Evolutionary conservation across 2,329 filamentous ascomycete genomes (phyloP).

Genomic region (Exophiala xenobiotica): DNA sequence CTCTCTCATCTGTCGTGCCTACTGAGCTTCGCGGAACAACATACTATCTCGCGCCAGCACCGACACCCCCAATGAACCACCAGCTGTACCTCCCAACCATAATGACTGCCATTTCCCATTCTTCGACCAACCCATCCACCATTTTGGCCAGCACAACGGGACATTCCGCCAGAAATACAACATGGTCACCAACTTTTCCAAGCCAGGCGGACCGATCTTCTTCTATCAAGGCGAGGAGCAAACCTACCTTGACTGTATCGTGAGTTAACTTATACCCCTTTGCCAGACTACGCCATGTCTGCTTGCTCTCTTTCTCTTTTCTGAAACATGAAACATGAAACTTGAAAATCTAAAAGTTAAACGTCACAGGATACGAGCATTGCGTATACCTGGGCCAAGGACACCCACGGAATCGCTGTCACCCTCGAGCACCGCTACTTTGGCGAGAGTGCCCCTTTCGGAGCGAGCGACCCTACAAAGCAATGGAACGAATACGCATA

Average conservation of each 20-base stretch:
- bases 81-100: not conserved
- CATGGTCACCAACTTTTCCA: slow-evolving; percentile 4
- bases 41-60: too few relatives aligned
- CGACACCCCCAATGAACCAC: not conserved
- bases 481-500: not conserved
- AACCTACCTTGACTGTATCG: not conserved
- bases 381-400: slow-evolving; percentile 3
- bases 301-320: too few relatives aligned
- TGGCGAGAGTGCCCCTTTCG: slow-evolving; percentile 6
- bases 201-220: slow-evolving; percentile 9
- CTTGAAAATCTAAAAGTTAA: too few relatives aligned
- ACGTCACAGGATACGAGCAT: not conserved
- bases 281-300: too few relatives aligned
- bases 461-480: slow-evolving; percentile 1
- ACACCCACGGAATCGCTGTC: slow-evolving; percentile 4
- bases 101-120: not conserved
- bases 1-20: too few relatives aligned
- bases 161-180: slow-evolving; percentile 7
- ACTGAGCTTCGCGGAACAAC: too few relatives aligned
- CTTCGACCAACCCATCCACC: slow-evolving; percentile 11
- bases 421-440: slow-evolving; percentile 11
- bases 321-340: too few relatives aligned
- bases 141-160: slow-evolving; percentile 15
- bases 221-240: not conserved
- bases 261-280: slow-evolving; percentile 2